phyloP scores from a whole-genome alignment of 2,329 filamentous ascomycete species.

The Pestalotiopsis fici region DNA sequence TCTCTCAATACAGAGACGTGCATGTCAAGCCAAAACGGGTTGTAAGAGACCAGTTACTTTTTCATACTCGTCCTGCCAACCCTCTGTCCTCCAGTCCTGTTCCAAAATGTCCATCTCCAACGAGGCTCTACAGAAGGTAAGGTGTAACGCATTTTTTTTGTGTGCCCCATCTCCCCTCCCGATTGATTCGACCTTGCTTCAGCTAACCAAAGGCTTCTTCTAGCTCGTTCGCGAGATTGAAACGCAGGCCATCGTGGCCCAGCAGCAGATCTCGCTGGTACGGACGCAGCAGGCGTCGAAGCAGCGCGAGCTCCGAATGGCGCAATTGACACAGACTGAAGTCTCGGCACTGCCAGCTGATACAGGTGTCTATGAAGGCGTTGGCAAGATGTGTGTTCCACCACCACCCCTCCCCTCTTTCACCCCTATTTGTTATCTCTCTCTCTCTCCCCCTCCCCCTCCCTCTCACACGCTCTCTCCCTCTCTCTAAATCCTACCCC shows the following conservation, averaged over 20 bases:
- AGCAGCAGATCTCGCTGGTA: conserved; percentile 89
- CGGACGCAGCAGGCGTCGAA: conserved; percentile 82
- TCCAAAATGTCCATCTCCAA: conserved; percentile 69
- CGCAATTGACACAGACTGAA: conserved; percentile 85
- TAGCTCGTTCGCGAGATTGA: conserved; percentile 94
- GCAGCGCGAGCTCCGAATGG: conserved; percentile 84
- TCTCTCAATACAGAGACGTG: too few species aligned
- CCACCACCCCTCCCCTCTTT: too few species aligned
- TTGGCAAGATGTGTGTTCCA: conserved; percentile 86
- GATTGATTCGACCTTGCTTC: neutral
- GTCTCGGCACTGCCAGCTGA: conserved; percentile 73
- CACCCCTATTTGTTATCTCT: too few species aligned
- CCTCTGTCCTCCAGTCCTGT: too few species aligned
- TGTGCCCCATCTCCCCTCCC: neutral
- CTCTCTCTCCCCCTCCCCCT: too few species aligned
- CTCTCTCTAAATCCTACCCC: neutral
- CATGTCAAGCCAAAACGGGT: too few species aligned
- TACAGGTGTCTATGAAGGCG: conserved; percentile 87
- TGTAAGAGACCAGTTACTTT: too few species aligned
- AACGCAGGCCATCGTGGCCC: conserved; percentile 80
- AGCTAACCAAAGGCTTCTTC: neutral
- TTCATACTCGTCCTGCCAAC: too few species aligned
- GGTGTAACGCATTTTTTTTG: too few species aligned
- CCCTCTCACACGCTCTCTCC: too few species aligned
- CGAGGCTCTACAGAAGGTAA: conserved; percentile 89